Percentiles rank a stretch among this genome's conserved stretches.
Conservation (phyloP, 192 early-diverging fungal species). For the Gonapodya sp. region DNA sequence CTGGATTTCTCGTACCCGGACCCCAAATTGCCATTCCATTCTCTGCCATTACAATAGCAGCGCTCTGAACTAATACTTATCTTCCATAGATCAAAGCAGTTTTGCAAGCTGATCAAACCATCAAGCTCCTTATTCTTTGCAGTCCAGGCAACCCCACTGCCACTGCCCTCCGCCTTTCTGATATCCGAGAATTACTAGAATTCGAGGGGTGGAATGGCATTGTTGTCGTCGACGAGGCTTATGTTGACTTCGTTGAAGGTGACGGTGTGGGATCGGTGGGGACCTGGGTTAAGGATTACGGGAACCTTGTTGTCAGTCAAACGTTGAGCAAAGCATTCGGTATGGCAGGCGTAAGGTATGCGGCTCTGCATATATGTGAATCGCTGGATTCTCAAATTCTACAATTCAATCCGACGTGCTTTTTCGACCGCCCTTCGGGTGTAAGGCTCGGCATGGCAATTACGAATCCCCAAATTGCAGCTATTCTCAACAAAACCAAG, state of each 20-base stretch:
- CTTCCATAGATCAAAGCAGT: slow-evolving; percentile 43
- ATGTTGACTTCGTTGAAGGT: slow-evolving; percentile 85
- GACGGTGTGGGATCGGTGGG: slow-evolving; percentile 59
- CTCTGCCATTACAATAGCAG: too few species aligned
- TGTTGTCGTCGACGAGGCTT: slow-evolving; percentile 98
- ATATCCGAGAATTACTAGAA: slow-evolving; percentile 58
- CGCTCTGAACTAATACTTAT: too few species aligned
- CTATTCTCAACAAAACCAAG: slow-evolving; percentile 92
- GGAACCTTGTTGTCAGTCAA: slow-evolving; percentile 93
- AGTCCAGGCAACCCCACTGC: slow-evolving; percentile 99
- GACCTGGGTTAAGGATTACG: slow-evolving; percentile 69
- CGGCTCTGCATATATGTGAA: neutral
- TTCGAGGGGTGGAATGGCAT: slow-evolving; percentile 58
- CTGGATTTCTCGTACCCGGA: neutral
- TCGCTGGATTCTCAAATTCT: neutral
- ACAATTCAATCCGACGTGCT: too few species aligned
- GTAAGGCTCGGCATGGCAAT: slow-evolving; percentile 76
- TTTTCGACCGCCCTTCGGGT: neutral
- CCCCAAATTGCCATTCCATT: slow-evolving; percentile 8
- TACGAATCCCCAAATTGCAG: slow-evolving; percentile 67
- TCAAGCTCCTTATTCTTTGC: slow-evolving; percentile 93
- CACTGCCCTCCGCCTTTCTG: slow-evolving; percentile 58
- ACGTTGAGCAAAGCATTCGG: slow-evolving; percentile 99
- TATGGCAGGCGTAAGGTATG: slow-evolving; percentile 69
- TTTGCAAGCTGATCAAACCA: slow-evolving; percentile 55